Base-by-base conservation (phyloP, 108 stramenopile genomes). In the Skeletonema potamos region DNA sequence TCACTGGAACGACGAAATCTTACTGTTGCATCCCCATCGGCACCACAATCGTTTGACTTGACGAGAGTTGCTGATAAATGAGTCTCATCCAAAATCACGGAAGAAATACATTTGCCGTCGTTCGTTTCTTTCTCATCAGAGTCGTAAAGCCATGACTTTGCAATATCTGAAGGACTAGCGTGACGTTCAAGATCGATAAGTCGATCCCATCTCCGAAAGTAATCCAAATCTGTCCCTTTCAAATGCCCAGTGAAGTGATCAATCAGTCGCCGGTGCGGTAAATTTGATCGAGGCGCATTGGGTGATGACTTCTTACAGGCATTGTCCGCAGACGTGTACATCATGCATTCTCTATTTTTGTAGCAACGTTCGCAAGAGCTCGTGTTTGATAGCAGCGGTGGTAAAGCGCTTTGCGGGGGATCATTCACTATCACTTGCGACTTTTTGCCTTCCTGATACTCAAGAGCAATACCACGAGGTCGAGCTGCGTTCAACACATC, bases 171-270 rank as follows among this genome's bases (percentile, higher is more conserved):
- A 10, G 48, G 48, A 7, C 65, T 62, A 36, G 87, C 85, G 34
- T 90, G 81, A 11, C 83, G 79, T 74, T 95, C 94, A 26, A 95
- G 58, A 68, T 95, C 94, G 46, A 95, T 92, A 46, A 95, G 54
- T n/a, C 90, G 84, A 54, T 95, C 90, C 92, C 92, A 95, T 70
- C 87, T 85, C 2, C 70, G 81, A 72, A 95, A 95, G 63, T 95
- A 95, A 15, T 79, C 73, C 12, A 95, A 28, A 60, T 95, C 94
- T 11, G 71, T 68, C 8, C 55, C 65, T 10, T 56, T 30, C 54
- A 95, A 66, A 62, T 92, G 89, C n/a, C 88, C 89, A 13, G 90
- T 89, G 56, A 85, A 91, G 59, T 86, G 77, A 22, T 76, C 24
- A 3, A 91, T 13, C n/a, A 92, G 64, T 27, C 73, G 76, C 15